These are phyloP conservation scores for Pseudoscleropodium purum DNA, from an alignment of 225 moss, liverwort and hornwort genomes.

Conservation along the genomic window DNA sequence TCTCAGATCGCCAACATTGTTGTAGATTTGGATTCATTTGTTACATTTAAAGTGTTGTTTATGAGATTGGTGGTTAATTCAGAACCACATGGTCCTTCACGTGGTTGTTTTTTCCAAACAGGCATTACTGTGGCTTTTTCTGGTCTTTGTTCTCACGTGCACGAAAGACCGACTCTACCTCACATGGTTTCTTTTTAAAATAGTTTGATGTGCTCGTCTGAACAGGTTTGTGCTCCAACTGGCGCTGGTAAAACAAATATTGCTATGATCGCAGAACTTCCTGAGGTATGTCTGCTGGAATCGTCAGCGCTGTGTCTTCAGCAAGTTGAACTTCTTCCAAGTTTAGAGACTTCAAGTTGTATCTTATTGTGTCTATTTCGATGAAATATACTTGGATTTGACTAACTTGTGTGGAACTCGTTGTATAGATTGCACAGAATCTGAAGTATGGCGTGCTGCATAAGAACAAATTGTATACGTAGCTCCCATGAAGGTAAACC, in stretches of 20 bases:
- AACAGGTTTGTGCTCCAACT: constrained; percentile 96
- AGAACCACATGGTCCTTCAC: neutral
- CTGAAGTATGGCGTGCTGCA: too few relatives aligned
- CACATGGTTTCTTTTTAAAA: neutral
- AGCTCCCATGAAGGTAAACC: constrained; percentile 56
- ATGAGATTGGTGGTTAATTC: too few relatives aligned
- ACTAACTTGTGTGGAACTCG: too few relatives aligned
- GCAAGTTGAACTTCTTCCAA: neutral
- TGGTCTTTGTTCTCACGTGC: neutral
- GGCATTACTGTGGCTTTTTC: neutral
- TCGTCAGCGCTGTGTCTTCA: neutral
- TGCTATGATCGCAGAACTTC: constrained; percentile 91
- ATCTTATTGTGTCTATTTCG: too few relatives aligned
- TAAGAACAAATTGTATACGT: too few relatives aligned
- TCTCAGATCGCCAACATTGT: too few relatives aligned
- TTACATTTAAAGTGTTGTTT: too few relatives aligned
- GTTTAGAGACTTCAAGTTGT: too few relatives aligned
- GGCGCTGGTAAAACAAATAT: constrained; percentile 99
- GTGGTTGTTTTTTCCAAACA: neutral
- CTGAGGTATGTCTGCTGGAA: constrained; percentile 47
- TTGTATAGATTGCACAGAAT: too few relatives aligned
- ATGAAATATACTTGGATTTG: too few relatives aligned
- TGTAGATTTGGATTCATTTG: too few relatives aligned
- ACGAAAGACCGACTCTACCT: neutral
- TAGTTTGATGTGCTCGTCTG: neutral